Base-by-base conservation (phyloP, 2,329 filamentous ascomycete species). In the Uncinocarpus reesii region DNA sequence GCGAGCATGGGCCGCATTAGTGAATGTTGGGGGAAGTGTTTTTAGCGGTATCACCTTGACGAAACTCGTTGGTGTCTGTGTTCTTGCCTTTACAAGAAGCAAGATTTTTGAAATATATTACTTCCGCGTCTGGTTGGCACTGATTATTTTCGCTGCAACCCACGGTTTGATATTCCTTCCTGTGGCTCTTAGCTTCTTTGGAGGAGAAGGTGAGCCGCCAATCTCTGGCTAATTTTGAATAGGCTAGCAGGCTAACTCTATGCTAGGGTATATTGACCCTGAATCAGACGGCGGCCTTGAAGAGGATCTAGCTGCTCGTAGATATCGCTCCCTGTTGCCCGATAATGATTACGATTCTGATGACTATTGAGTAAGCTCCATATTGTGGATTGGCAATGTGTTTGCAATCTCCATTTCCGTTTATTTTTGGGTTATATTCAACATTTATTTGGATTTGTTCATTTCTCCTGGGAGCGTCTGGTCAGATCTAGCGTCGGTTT, bases 81-180 rank as follows among this genome's bases (percentile, higher is more conserved):
- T 98, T 29, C 73, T 98, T 16, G 92, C 92, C 0, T 98, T 95
- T 61, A 98, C 92, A 6, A 75, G 86, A 44, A 94, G 86, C 65
- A 98, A 96, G 78, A 98, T 98, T 61, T 98, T 98, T 60, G 93
- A 98, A 71, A 87, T 98, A 50, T 98, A 98, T 70, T 98, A 98
- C 68, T 98, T 98, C 75, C 79, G 92, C 36, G 85, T 98, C 36
- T 98, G 92, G 92, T 72, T 95, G 15, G 84, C 89, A 5, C 77
- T 98, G 47, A 89, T 98, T 8, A 65, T 93, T 7, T 90, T 95
- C 65, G 93, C 89, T 2, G 86, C 86, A 6, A 76, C 82, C 7
- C 92, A 98, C 65, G 87, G 92, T 0, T 73, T 98, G 41, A 77
- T 98, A 6, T 94, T 96, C 65, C 71, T 98, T 58, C 92, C 92